Base-by-base conservation (phyloP, 2,329 filamentous ascomycete genomes). In the Colletotrichum higginsianum region DNA sequence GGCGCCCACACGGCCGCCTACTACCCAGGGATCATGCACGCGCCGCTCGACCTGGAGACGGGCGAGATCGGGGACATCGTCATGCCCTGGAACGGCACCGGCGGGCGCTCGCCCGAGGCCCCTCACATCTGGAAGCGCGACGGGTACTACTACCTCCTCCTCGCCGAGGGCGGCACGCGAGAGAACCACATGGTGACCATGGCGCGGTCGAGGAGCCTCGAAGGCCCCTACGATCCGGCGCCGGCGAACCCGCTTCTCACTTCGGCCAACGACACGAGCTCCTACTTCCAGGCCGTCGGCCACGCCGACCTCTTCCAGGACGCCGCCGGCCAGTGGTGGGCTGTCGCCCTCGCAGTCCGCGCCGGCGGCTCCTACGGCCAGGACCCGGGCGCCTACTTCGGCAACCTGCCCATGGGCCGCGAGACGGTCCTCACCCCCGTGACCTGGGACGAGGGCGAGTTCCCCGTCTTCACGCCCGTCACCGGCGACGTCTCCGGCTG, bases 241-340 rank as follows among this genome's bases (percentile, higher is more conserved):
- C 79, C 81, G 0, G 61, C 74, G 0, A 87, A 88, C 71, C 86
- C 86, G 0, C 80, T 87, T 0, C 75, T 88, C 4, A 86, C 83
- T 0, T 66, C 67, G n/a, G 84, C 84, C 16, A 80, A 80, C 12
- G 84, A 85, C 50, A 85, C 83, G 0, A 82, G 80, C 1, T 79
- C 75, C 23, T 85, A 84, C 63, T 86, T 84, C 67, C 88, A 90
- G 73, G 87, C 87, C 1, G 84, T 89, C 0, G 88, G 88, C 0
- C 89, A 90, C 64, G 85, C 86, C 0, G 88, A 90, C 72, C 72
- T 90, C 2, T 89, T 90, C 71, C 84, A 88, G 58, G 88, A 90
- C 68, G 73, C 73, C 0, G 63, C 72, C 0, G 80, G 78, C 0
- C 81, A 82, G 67, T 85, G 83, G 81, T 84, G 83, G 83, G 80